Percentiles rank a stretch among this genome's conserved stretches.
Evolutionary conservation across 345 rosid genomes (phyloP).

Genomic region (Draba incana): DNA sequence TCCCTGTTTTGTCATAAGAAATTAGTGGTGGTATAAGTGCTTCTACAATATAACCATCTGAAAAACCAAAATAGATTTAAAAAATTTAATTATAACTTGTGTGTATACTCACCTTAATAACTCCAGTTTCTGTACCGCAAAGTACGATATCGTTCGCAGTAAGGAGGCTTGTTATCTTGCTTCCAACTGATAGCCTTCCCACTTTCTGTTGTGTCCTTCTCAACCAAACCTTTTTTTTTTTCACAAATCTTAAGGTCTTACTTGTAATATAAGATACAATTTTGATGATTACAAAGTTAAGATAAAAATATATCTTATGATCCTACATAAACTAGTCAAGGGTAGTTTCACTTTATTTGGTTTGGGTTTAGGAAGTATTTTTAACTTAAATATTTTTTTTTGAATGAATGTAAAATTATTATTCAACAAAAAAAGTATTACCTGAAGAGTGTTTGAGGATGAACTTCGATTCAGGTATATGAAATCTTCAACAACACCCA

Average conservation of each 20-base stretch:
- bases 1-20: constrained; percentile 54
- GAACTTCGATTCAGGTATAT: constrained; percentile 74
- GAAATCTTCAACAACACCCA: constrained; percentile 90
- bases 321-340: background rate
- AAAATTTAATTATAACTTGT: background rate
- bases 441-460: constrained; percentile 77
- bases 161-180: constrained; percentile 85
- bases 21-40: constrained; percentile 9
- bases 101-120: constrained; percentile 66
- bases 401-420: too few relatives aligned
- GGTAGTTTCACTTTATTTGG: background rate
- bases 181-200: constrained; percentile 87
- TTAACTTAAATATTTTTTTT: background rate
- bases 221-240: constrained; percentile 70
- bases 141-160: constrained; percentile 73
- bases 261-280: constrained; percentile 9
- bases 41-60: background rate
- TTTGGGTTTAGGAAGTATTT: constrained; percentile 13
- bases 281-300: background rate
- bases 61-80: background rate
- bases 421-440: constrained; percentile 16
- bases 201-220: constrained; percentile 80
- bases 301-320: background rate
- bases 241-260: constrained; percentile 22
- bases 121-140: constrained; percentile 88